A percentile compares a stretch with the other conserved stretches of the same genome.
These are phyloP conservation scores for Halophytophthora batemanensis DNA, from an alignment of 352 stramenopile species.

Conservation along the genomic window DNA sequence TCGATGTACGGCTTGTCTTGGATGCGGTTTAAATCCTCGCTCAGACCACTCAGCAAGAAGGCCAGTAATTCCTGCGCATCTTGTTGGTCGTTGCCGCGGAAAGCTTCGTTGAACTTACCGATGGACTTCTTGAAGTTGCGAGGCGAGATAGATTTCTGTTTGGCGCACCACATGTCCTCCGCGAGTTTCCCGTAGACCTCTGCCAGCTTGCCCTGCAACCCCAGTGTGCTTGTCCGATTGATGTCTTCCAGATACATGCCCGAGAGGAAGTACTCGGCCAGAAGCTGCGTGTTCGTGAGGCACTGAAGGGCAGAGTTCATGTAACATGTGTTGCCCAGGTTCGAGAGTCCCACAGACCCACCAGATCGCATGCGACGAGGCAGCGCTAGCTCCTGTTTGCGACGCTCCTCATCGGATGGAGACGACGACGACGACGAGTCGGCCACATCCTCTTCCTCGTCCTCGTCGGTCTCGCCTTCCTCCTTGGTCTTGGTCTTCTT, in stretches of 20 bases:
- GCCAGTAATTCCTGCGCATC: conserved; percentile 97
- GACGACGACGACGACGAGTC: conserved; percentile 22
- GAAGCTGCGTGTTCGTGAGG: conserved; percentile 93
- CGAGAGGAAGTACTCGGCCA: conserved; percentile 96
- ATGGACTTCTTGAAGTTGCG: conserved; percentile 93
- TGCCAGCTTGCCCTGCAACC: conserved; percentile 93
- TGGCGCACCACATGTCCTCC: conserved; percentile 94
- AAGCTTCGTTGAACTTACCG: conserved; percentile 95
- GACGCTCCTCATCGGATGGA: conserved; percentile 53
- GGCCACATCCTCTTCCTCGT: conserved; percentile 22
- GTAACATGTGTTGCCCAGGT: conserved; percentile 96
- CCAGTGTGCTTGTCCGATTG: conserved; percentile 96
- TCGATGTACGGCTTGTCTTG: conserved; percentile 97
- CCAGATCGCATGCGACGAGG: conserved; percentile 73
- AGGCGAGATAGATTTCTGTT: conserved; percentile 91
- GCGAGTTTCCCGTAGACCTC: conserved; percentile 95
- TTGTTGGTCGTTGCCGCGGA: conserved; percentile 97
- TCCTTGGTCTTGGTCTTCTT: conserved; percentile 37
- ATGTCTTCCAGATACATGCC: conserved; percentile 91
- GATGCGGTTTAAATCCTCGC: conserved; percentile 98
- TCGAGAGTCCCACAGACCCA: conserved; percentile 77
- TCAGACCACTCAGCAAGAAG: conserved; percentile 96
- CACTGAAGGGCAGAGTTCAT: conserved; percentile 94
- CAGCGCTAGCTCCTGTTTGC: conserved; percentile 55
- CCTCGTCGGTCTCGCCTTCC: conserved; percentile 32